A percentile compares a stretch with the other conserved stretches of the same genome.
Conservation (phyloP, 169 alveolate genomes). For the Plasmodium malariae region DNA sequence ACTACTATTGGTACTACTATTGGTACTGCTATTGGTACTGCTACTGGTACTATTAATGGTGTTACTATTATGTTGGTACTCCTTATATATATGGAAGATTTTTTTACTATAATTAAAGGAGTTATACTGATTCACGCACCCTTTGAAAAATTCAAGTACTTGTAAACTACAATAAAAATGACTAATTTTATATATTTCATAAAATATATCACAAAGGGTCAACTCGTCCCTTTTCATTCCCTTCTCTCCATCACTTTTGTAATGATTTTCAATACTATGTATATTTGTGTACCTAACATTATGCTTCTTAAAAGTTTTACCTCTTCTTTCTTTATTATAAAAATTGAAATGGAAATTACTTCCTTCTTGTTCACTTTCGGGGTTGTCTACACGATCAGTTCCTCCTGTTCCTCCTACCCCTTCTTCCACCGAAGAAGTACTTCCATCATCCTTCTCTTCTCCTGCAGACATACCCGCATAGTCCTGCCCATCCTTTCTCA, state of each 20-base stretch:
- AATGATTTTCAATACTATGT: constrained; percentile 25
- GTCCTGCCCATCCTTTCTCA: too few species aligned
- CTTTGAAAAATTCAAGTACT: constrained; percentile 47
- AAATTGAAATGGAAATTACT: too few species aligned
- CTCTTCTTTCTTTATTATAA: neutral
- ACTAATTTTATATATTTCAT: constrained; percentile 54
- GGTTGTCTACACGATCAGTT: too few species aligned
- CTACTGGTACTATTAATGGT: too few species aligned
- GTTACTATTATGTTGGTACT: constrained; percentile 10
- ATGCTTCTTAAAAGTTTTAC: neutral
- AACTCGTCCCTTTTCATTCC: constrained; percentile 15
- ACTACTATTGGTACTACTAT: too few species aligned
- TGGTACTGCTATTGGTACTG: too few species aligned
- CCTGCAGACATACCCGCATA: too few species aligned
- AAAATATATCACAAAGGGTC: constrained; percentile 6
- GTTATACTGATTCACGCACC: constrained; percentile 49
- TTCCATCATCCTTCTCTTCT: too few species aligned
- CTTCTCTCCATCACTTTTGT: constrained; percentile 9
- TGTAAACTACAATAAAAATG: constrained; percentile 58
- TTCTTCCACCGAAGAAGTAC: too few species aligned
- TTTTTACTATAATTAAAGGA: constrained; percentile 32
- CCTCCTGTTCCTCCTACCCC: too few species aligned
- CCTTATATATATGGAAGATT: constrained; percentile 25
- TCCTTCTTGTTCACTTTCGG: too few species aligned
- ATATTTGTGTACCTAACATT: neutral